A percentile compares a stretch with the other conserved stretches of the same genome.
These are phyloP conservation scores for Ophiocordyceps camponoti-floridani DNA, from an alignment of 2,329 filamentous ascomycete species.

Conservation along the genomic window DNA sequence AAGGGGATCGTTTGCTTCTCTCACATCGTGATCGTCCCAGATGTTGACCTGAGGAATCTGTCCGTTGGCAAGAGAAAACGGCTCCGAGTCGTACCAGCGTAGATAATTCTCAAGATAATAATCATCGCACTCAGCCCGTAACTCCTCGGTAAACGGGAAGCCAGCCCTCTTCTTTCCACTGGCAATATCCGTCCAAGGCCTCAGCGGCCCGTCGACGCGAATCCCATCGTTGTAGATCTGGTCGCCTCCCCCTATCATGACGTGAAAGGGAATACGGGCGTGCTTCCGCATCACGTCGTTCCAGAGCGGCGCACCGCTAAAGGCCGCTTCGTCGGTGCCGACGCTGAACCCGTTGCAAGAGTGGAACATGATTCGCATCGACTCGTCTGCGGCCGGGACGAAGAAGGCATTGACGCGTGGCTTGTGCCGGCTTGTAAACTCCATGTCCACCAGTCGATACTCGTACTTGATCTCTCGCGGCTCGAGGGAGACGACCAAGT, in stretches of 20 bases:
- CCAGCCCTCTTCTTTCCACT: slow-evolving; percentile 70
- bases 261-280: slow-evolving; percentile 68
- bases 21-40: slow-evolving; percentile 86
- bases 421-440: slow-evolving; percentile 38
- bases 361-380: slow-evolving; percentile 98
- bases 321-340: slow-evolving; percentile 67
- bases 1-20: slow-evolving; percentile 2
- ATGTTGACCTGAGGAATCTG: slow-evolving; percentile 95
- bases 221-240: slow-evolving; percentile 96
- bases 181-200: slow-evolving; percentile 64
- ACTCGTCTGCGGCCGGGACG: slow-evolving; percentile 64
- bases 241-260: slow-evolving; percentile 88
- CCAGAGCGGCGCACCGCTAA: slow-evolving; percentile 87
- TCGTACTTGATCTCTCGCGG: slow-evolving; percentile 56
- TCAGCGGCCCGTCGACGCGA: slow-evolving; percentile 65
- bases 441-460: slow-evolving; percentile 54
- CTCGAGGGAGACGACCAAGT: slow-evolving; percentile 59
- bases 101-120: slow-evolving; percentile 89
- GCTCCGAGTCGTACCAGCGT: slow-evolving; percentile 62
- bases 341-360: slow-evolving; percentile 95
- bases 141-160: slow-evolving; percentile 56
- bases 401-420: slow-evolving; percentile 55
- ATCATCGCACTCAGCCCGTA: slow-evolving; percentile 70
- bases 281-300: slow-evolving; percentile 80
- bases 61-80: slow-evolving; percentile 72